These are phyloP conservation scores for Barnettozyma sp. DNA, from an alignment of 805 yeast genomes.

Conservation along the genomic window DNA sequence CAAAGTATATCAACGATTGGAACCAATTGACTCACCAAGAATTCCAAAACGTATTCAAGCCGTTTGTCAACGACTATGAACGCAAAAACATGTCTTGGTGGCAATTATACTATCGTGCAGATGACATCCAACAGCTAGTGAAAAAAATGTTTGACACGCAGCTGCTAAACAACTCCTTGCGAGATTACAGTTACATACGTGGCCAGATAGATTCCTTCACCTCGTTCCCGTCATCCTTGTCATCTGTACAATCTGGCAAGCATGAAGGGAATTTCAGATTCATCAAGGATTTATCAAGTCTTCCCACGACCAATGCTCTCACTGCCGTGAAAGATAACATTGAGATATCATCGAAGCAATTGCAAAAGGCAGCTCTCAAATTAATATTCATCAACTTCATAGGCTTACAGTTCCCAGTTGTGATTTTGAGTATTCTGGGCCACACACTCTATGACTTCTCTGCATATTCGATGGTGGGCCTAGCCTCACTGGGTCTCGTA, in stretches of 20 bases:
- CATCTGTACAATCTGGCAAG: too few species aligned
- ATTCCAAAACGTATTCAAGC: slow-evolving; percentile 25
- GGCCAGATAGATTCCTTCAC: slow-evolving; percentile 27
- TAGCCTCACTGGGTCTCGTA: slow-evolving; percentile 27
- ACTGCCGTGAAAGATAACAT: slow-evolving; percentile 17
- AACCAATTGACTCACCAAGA: slow-evolving; percentile 26
- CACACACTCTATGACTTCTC: slow-evolving; percentile 25
- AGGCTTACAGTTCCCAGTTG: slow-evolving; percentile 28
- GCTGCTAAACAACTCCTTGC: slow-evolving; percentile 22
- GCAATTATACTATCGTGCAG: slow-evolving; percentile 28
- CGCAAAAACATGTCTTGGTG: slow-evolving; percentile 26
- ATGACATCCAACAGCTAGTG: slow-evolving; percentile 24
- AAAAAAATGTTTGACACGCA: slow-evolving; percentile 24
- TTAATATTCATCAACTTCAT: slow-evolving; percentile 24
- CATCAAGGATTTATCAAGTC: slow-evolving; percentile 4
- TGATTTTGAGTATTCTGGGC: slow-evolving; percentile 24
- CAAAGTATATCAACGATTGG: slow-evolving; percentile 24
- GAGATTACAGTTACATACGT: slow-evolving; percentile 26
- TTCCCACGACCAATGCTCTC: slow-evolving; percentile 15
- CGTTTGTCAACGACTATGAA: slow-evolving; percentile 23
- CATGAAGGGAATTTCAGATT: slow-evolving; percentile 1
- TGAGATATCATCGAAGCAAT: slow-evolving; percentile 14
- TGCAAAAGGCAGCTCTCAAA: slow-evolving; percentile 25
- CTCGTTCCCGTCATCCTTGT: too few species aligned
- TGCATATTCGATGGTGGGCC: slow-evolving; percentile 27